A percentile compares a stretch with the other conserved stretches of the same genome.
phyloP scores from a whole-genome alignment of 352 stramenopile species.

The Peronospora farinosa region DNA sequence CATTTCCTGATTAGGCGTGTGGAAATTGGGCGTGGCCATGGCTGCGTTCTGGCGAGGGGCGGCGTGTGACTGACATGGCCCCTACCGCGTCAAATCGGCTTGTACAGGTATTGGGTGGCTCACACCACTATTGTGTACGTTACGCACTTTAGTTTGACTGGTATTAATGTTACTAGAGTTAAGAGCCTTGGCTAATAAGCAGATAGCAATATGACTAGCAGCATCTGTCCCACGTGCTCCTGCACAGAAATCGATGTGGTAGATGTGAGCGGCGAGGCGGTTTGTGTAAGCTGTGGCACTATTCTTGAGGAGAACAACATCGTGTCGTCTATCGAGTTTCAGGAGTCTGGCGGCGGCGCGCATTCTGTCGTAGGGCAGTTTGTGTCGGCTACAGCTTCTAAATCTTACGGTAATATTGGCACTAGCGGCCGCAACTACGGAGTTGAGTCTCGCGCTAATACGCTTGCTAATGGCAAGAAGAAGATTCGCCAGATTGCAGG shows the following conservation, averaged over 20 bases:
- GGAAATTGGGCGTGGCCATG: slow-evolving; percentile 83
- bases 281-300: slow-evolving; percentile 85
- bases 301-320: slow-evolving; percentile 98
- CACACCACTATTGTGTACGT: slow-evolving; percentile 1
- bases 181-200: neutral
- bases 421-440: slow-evolving; percentile 89
- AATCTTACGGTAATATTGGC: slow-evolving; percentile 86
- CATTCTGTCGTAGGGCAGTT: slow-evolving; percentile 94
- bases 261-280: slow-evolving; percentile 83
- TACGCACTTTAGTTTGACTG: slow-evolving; percentile 3
- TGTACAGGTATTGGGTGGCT: neutral
- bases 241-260: slow-evolving; percentile 93
- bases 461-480: slow-evolving; percentile 92
- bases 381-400: slow-evolving; percentile 87
- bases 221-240: slow-evolving; percentile 92
- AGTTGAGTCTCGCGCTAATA: slow-evolving; percentile 93
- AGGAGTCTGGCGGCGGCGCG: slow-evolving; percentile 87
- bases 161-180: slow-evolving; percentile 6
- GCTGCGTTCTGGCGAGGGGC: neutral
- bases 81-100: neutral
- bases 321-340: slow-evolving; percentile 95
- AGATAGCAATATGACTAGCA: slow-evolving; percentile 35
- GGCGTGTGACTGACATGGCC: neutral
- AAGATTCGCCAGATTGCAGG: slow-evolving; percentile 91
- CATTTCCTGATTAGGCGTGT: slow-evolving; percentile 75